phyloP scores from a whole-genome alignment of 2,329 filamentous ascomycete species.

The Penicillium sp. region DNA sequence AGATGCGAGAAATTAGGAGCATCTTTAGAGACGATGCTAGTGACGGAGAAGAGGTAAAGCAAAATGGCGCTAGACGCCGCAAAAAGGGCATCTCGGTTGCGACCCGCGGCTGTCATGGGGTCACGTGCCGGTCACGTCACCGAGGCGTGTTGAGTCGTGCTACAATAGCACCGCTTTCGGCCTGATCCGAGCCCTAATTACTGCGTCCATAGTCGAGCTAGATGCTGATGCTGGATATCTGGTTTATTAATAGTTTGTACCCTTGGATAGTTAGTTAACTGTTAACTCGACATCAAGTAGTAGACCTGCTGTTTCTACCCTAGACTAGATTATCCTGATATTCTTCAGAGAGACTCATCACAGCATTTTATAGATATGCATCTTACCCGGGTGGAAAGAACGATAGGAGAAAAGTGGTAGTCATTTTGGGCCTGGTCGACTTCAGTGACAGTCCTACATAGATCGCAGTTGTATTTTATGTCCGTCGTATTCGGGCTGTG shows the following conservation, averaged over 20 bases:
- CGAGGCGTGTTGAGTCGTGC: neutral
- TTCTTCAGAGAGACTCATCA: neutral
- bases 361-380: neutral
- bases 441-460: too few relatives aligned
- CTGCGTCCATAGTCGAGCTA: too few relatives aligned
- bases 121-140: slow-evolving; percentile 7
- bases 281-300: neutral
- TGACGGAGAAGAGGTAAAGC: neutral
- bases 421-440: too few relatives aligned
- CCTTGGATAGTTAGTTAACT: too few relatives aligned
- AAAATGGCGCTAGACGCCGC: neutral
- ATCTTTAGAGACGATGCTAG: slow-evolving; percentile 2
- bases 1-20: neutral
- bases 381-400: too few relatives aligned
- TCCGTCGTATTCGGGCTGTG: too few relatives aligned
- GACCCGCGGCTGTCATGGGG: slow-evolving; percentile 4
- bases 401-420: too few relatives aligned
- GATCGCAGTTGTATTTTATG: too few relatives aligned
- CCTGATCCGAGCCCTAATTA: neutral
- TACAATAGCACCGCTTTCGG: neutral
- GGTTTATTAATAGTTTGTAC: neutral
- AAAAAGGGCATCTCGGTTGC: slow-evolving; percentile 2
- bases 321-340: neutral
- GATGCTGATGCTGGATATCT: neutral
- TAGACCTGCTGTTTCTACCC: too few relatives aligned